These are phyloP conservation scores for Fraxinus greggii DNA, from an alignment of 305 asterid genomes.

Conservation along the genomic window DNA sequence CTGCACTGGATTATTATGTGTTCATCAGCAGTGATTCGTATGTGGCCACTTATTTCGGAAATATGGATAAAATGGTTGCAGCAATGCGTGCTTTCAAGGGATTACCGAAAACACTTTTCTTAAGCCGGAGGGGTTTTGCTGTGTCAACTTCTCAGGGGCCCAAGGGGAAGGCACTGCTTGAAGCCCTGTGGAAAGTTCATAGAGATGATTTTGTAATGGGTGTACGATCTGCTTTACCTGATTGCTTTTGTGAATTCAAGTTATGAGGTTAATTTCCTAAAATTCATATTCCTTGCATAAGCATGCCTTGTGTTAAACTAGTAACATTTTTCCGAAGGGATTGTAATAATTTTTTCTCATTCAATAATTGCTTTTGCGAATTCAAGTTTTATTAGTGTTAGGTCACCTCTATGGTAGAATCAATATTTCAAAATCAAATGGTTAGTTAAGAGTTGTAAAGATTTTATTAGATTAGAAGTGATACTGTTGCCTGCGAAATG, in stretches of 20 bases:
- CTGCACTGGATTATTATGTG: constrained; percentile 81
- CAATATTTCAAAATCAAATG: not conserved
- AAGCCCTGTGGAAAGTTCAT: constrained; percentile 72
- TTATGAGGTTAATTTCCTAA: constrained; percentile 6
- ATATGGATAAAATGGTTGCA: constrained; percentile 97
- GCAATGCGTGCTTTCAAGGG: constrained; percentile 88
- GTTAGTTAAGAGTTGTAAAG: not conserved
- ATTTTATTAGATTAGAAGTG: no score
- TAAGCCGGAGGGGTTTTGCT: constrained; percentile 64
- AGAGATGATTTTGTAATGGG: constrained; percentile 83
- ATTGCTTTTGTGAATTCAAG: constrained; percentile 82
- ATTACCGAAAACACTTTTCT: constrained; percentile 59
- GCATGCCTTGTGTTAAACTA: no score
- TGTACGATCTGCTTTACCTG: constrained; percentile 82
- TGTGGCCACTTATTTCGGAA: constrained; percentile 83
- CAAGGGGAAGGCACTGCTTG: constrained; percentile 50
- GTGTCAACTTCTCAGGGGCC: constrained; percentile 53
- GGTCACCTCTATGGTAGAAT: not conserved
- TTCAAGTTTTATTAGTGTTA: not conserved
- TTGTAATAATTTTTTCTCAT: not conserved
- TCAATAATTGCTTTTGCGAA: not conserved
- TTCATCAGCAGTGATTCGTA: constrained; percentile 71
- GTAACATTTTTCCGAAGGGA: not conserved
- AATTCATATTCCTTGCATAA: not conserved
- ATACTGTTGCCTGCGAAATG: no score